These are phyloP conservation scores for Aureoboletus auriporus DNA, from an alignment of 768 basidiomycete genomes.

Conservation along the genomic window DNA sequence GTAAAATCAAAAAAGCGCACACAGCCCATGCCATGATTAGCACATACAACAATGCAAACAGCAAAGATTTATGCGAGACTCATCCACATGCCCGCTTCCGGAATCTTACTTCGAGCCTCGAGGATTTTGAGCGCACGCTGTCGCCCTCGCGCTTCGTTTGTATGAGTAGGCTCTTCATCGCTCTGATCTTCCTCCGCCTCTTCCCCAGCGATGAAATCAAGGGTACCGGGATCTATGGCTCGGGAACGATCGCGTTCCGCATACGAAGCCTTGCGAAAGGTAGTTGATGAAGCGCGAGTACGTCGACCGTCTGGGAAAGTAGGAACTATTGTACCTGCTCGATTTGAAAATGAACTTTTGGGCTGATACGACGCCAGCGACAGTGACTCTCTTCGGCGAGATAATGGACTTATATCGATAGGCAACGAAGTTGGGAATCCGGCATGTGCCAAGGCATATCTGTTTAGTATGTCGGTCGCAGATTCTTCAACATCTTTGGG, in stretches of 20 bases:
- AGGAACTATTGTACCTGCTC: slow-evolving; percentile 29
- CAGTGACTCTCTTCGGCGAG: slow-evolving; percentile 35
- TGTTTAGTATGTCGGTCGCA: slow-evolving; percentile 4
- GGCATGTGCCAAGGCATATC: slow-evolving; percentile 25
- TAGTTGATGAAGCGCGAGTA: slow-evolving; percentile 36
- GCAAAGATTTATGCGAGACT: slow-evolving; percentile 52
- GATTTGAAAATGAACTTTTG: slow-evolving; percentile 41
- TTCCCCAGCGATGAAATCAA: slow-evolving; percentile 55
- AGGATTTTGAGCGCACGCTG: slow-evolving; percentile 65
- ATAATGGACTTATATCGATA: slow-evolving; percentile 47
- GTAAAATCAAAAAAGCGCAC: slow-evolving; percentile 1
- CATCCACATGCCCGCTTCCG: slow-evolving; percentile 76
- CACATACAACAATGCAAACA: slow-evolving; percentile 5
- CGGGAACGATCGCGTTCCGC: slow-evolving; percentile 65
- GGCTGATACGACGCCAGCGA: slow-evolving; percentile 59
- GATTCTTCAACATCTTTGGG: slow-evolving; percentile 6
- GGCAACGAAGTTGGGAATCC: slow-evolving; percentile 57
- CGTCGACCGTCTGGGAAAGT: slow-evolving; percentile 19
- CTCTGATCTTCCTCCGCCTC: slow-evolving; percentile 40
- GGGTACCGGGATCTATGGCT: slow-evolving; percentile 63
- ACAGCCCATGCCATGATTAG: slow-evolving; percentile 7
- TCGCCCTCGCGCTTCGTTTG: slow-evolving; percentile 43
- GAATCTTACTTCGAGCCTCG: slow-evolving; percentile 63
- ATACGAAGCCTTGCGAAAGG: slow-evolving; percentile 58
- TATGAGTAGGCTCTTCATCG: slow-evolving; percentile 19